Evolutionary conservation across 2,329 filamentous ascomycete genomes (phyloP).

Genomic region (Hyphodiscus sp.): DNA sequence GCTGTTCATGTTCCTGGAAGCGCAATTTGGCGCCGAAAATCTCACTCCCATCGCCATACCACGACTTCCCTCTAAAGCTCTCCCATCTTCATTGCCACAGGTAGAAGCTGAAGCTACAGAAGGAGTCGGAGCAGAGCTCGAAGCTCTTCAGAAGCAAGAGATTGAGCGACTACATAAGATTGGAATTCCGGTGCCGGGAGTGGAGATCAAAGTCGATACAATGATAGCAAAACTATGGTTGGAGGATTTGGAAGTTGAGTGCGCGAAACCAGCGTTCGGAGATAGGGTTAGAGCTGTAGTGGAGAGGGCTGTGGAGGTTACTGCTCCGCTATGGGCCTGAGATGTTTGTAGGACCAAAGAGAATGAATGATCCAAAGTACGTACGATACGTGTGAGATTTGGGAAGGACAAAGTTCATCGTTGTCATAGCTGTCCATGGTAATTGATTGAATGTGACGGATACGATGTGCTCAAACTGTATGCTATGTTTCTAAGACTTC

Average conservation of each 20-base stretch:
- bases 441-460: too few relatives aligned
- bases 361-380: too few relatives aligned
- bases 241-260: slow-evolving; percentile 87
- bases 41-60: slow-evolving; percentile 69
- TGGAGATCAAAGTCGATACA: slow-evolving; percentile 83
- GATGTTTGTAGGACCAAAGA: not conserved
- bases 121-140: slow-evolving; percentile 32
- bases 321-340: slow-evolving; percentile 56
- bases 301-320: slow-evolving; percentile 81
- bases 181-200: slow-evolving; percentile 84
- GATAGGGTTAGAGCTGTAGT: slow-evolving; percentile 86
- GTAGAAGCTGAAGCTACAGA: slow-evolving; percentile 24
- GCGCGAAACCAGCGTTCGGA: slow-evolving; percentile 66
- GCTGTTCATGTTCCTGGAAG: slow-evolving; percentile 92
- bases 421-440: too few relatives aligned
- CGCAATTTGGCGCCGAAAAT: slow-evolving; percentile 83
- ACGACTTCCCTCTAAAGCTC: slow-evolving; percentile 41
- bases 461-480: too few relatives aligned
- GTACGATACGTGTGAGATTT: too few relatives aligned
- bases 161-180: slow-evolving; percentile 72
- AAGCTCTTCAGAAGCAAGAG: slow-evolving; percentile 47
- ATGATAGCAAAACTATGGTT: slow-evolving; percentile 85
- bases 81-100: slow-evolving; percentile 20
- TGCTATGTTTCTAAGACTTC: too few relatives aligned
- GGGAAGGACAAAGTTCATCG: too few relatives aligned